Evolutionary conservation across 2,329 filamentous ascomycete genomes (phyloP), one percentile per base, ranked within the genome.

Genomic region (Aspergillus sp.): DNA sequence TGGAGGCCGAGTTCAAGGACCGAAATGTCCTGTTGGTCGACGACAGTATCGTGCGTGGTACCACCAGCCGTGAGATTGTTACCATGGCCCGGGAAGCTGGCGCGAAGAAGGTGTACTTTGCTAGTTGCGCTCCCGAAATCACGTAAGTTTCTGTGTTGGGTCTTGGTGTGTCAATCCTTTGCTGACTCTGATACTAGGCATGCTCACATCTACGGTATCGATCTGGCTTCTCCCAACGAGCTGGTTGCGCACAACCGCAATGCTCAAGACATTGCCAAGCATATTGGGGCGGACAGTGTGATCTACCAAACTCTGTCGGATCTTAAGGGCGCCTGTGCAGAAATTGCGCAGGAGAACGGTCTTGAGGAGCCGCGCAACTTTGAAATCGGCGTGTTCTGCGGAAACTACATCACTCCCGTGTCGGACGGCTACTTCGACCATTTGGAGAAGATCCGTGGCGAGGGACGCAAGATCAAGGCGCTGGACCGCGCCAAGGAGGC

Each of bases 341-440:
- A 91, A 60, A 81, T 89, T 3, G 86, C 84, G 4, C 62, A 63
- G 31, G 71, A 55, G 81, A 85, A 47, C 75, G 81, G 50, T 73
- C 81, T 55, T 75, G 77, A 31, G 69, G 82, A 62, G 78, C 75
- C 74, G 4, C 62, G 82, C 58, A 78, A 87, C 50, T 97, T 97
- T 60, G 93, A 97, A 68, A 86, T 95, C 2, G 92, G 93, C 49
- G 92, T 97, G 7, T 97, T 97, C 76, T 91, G 86, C 66, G 93
- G 93, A 43, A 84, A 86, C 58, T 97, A 97, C 71, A 80, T 89
- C 56, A 97, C 93, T 0, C 84, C 85, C 0, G 88, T 97, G 1
- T 83, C 87, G 1, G 81, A 86, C 5, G 86, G 82, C 34, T 97
- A 97, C 74, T 94, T 97, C 61, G 84, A 89, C 59, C 89, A 91